phyloP scores from a whole-genome alignment of 345 rosid species.

The Barbarea vulgaris region DNA sequence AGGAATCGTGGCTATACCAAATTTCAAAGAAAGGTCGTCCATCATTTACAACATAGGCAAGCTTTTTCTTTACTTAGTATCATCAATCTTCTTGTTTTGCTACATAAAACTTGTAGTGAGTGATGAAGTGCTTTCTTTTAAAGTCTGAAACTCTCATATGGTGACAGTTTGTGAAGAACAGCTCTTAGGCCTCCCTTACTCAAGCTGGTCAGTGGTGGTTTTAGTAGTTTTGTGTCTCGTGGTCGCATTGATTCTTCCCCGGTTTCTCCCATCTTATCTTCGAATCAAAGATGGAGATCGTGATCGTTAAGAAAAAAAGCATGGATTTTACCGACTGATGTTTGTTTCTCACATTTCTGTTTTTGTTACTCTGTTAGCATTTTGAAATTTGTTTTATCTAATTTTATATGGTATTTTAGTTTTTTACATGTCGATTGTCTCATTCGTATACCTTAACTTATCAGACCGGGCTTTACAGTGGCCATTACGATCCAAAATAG shows the following conservation, averaged over 20 bases:
- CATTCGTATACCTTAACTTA: neutral
- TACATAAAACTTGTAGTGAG: neutral
- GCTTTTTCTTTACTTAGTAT: neutral
- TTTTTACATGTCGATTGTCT: neutral
- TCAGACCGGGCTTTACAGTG: neutral
- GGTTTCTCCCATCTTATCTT: conserved; percentile 56
- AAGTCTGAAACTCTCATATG: neutral
- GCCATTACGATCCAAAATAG: neutral
- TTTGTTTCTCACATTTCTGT: neutral
- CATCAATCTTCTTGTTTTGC: neutral
- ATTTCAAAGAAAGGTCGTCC: conserved; percentile 52
- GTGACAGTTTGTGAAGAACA: conserved; percentile 81
- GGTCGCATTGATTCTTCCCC: conserved; percentile 54
- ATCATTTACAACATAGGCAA: conserved; percentile 82
- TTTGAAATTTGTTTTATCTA: conserved; percentile 5
- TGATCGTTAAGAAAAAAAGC: conserved; percentile 35
- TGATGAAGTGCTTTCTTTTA: neutral
- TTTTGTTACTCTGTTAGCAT: conserved; percentile 13
- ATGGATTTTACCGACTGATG: neutral
- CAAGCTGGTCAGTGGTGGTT: conserved; percentile 70
- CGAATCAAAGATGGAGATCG: conserved; percentile 44
- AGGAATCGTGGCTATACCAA: conserved; percentile 73
- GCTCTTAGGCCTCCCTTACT: conserved; percentile 65
- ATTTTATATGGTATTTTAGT: neutral
- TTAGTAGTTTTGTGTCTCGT: conserved; percentile 63